These are phyloP conservation scores for Chytridium lagenaria DNA, from an alignment of 371 early-diverging fungal species.

Conservation along the genomic window DNA sequence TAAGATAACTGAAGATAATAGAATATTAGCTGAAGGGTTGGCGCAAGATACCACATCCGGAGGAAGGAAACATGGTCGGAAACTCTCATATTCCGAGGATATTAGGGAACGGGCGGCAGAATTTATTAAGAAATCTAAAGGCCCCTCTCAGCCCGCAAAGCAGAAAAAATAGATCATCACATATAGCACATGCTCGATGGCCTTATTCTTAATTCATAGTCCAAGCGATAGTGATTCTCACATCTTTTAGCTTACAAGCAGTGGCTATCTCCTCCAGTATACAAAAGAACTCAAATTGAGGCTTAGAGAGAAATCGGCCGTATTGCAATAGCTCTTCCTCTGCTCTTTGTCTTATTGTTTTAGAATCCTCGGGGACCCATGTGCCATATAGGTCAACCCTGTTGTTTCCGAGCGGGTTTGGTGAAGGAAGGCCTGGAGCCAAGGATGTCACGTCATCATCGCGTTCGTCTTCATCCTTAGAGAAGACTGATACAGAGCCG, in stretches of 20 bases:
- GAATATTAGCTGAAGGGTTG: not conserved
- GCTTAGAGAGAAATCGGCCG: slow-evolving; percentile 18
- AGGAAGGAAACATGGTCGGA: not conserved
- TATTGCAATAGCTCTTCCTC: slow-evolving; percentile 22
- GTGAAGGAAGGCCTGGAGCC: slow-evolving; percentile 36
- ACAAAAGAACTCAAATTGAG: slow-evolving; percentile 26
- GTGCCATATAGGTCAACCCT: slow-evolving; percentile 28
- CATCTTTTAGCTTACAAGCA: slow-evolving; percentile 1
- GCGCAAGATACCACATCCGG: not conserved
- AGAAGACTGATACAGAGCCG: slow-evolving; percentile 17
- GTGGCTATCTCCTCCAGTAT: slow-evolving; percentile 20
- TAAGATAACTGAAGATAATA: not conserved
- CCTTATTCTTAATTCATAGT: no score
- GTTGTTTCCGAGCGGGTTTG: slow-evolving; percentile 8
- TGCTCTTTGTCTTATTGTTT: slow-evolving; percentile 25
- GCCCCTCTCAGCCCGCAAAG: no score
- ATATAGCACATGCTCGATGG: no score
- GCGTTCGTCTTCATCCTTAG: slow-evolving; percentile 21
- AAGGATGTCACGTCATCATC: slow-evolving; percentile 35
- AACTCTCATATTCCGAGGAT: not conserved
- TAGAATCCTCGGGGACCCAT: slow-evolving; percentile 25
- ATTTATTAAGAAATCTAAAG: not conserved
- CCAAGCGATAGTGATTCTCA: slow-evolving; percentile 35
- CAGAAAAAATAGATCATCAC: not conserved
- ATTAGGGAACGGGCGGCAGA: not conserved